Evolutionary conservation across 306 rosid genomes (phyloP), one percentile per base, ranked within the genome.

Genomic region (Prunus dulcis): DNA sequence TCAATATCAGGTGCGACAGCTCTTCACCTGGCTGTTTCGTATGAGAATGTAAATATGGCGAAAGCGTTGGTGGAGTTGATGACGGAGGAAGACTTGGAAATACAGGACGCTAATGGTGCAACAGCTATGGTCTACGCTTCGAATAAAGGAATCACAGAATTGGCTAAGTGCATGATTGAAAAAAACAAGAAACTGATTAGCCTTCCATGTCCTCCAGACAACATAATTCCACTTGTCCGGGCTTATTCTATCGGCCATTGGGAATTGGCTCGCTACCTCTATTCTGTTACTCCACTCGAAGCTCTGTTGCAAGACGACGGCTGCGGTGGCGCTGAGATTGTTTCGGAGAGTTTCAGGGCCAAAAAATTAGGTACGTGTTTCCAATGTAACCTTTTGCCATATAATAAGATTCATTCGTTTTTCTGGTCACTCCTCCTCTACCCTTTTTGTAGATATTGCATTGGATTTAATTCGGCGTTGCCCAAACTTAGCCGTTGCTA

Each of bases 251-350:
- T 10, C 2, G 43, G 53, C 12, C 53, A 52, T 7, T 20, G 43
- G 53, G 73, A 66, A 32, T 19, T 76, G 46, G 79, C 70, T n/a
- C 34, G 65, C 43, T 76, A 76, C 20, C 79, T 76, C 12, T 76
- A 65, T 55, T 66, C 55, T 20, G 18, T 49, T 25, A 76, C 79
- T 3, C 52, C 60, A 12, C 13, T 30, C 9, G 73, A 76, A 30
- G 49, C 11, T 22, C 27, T 65, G 4, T 19, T 15, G 34, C 2
- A 20, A 22, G 32, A 30, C 17, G 2, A 46, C 6, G 22, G 15
- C 13, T 0, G 65, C 2, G 3, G 1, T 27, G 46, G 61, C 5
- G 66, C 56, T 52, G 3, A 58, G 2, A 64, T 76, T 14, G 56
- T 76, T 38, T 6, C 51, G 10, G 65, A 50, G 1, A 19, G 47